A percentile compares a stretch with the other conserved stretches of the same genome.
These are phyloP conservation scores for Capsella bursapastoris DNA, from an alignment of 345 rosid genomes.

Conservation along the genomic window DNA sequence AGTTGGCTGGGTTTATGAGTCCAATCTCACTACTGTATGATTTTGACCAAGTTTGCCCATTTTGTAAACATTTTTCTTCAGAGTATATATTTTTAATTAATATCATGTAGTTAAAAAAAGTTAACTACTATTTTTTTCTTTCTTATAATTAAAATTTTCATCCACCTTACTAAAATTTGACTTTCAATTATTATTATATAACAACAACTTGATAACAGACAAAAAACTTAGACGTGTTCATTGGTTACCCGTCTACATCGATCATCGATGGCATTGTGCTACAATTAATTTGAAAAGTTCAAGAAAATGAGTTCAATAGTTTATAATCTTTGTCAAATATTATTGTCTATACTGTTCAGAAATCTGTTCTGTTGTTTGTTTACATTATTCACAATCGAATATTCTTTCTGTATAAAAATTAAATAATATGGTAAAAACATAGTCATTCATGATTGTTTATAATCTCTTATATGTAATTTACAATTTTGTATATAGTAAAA, in stretches of 20 bases:
- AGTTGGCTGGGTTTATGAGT: no score
- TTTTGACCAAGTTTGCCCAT: no score
- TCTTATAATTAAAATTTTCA: background rate
- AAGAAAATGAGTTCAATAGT: constrained; percentile 15
- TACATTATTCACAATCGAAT: background rate
- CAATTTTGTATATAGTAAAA: no score
- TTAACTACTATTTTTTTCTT: no score
- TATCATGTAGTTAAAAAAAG: no score
- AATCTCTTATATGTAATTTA: background rate
- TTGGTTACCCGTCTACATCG: constrained; percentile 24
- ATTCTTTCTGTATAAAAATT: background rate
- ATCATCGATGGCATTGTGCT: constrained; percentile 21
- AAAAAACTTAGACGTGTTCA: background rate
- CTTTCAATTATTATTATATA: background rate
- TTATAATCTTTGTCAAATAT: background rate
- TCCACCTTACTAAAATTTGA: background rate
- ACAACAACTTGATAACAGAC: background rate
- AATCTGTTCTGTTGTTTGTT: background rate
- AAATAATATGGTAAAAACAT: background rate
- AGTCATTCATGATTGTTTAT: background rate
- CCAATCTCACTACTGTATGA: no score
- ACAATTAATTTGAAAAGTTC: constrained; percentile 6
- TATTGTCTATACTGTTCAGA: background rate
- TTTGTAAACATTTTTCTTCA: no score
- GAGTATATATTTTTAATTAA: no score